Percentiles rank a stretch among this genome's conserved stretches.
phyloP scores from a whole-genome alignment of 1,284 basidiomycete genomes.

The Cerioporus squamosus region DNA sequence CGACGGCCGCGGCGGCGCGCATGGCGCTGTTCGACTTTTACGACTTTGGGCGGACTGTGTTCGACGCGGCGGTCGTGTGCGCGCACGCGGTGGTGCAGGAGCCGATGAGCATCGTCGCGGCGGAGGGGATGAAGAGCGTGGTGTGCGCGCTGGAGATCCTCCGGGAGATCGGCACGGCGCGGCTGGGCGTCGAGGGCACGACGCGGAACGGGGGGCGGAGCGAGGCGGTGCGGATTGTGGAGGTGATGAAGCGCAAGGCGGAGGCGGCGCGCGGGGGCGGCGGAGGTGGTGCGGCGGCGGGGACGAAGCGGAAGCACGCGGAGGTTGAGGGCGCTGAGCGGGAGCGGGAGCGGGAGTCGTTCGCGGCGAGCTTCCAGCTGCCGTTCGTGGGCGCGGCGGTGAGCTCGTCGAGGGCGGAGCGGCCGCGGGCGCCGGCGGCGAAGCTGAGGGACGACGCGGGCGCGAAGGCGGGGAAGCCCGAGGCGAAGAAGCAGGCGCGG shows the following conservation, averaged over 20 bases:
- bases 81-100: conserved; percentile 61
- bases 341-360: conserved; percentile 28
- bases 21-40: conserved; percentile 61
- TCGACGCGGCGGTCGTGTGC: conserved; percentile 66
- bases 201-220: conserved; percentile 35
- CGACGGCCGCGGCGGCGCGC: conserved; percentile 24
- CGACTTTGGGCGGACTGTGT: conserved; percentile 59
- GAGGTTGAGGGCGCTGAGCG: too few species aligned
- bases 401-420: conserved; percentile 30
- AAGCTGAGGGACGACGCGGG: conserved; percentile 20
- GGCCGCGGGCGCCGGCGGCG: conserved; percentile 11
- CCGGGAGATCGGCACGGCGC: conserved; percentile 36
- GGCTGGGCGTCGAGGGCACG: conserved; percentile 28
- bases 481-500: conserved; percentile 27
- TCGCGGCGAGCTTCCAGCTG: conserved; percentile 43
- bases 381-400: conserved; percentile 52
- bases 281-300: conserved; percentile 17
- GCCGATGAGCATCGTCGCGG: conserved; percentile 49
- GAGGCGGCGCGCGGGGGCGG: conserved; percentile 36
- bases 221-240: conserved; percentile 51
- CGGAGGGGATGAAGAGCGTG: conserved; percentile 53
- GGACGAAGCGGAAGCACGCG: conserved; percentile 58
- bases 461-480: conserved; percentile 15
- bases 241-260: conserved; percentile 52
- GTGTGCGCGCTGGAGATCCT: conserved; percentile 55